These are phyloP conservation scores for Setomelanomma holmii DNA, from an alignment of 2,329 filamentous ascomycete species.

Conservation along the genomic window DNA sequence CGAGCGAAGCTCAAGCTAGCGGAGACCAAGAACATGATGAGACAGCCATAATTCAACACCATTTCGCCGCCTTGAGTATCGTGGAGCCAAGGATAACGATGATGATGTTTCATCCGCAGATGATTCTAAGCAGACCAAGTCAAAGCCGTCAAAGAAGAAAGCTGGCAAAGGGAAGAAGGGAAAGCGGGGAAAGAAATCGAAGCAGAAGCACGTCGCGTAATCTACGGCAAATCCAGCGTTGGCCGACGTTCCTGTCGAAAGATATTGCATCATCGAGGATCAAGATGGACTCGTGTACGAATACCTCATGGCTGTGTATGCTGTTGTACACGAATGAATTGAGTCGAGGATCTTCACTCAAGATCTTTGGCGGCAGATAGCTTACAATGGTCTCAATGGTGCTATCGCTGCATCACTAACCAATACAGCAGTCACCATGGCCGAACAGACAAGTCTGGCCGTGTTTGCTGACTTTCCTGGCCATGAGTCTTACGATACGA, in stretches of 20 bases:
- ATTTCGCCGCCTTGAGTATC: constrained; percentile 19
- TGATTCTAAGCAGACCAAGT: constrained; percentile 11
- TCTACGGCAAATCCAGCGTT: constrained; percentile 21
- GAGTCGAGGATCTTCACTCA: constrained; percentile 53
- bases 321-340: constrained; percentile 48
- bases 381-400: constrained; percentile 55
- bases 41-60: constrained; percentile 19
- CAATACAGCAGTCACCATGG: constrained; percentile 52
- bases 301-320: constrained; percentile 55
- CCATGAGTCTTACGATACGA: constrained; percentile 53
- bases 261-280: constrained; percentile 54
- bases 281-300: constrained; percentile 48
- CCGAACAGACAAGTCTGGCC: constrained; percentile 47
- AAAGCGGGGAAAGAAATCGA: constrained; percentile 34
- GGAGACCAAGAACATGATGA: constrained; percentile 15
- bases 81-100: constrained; percentile 3
- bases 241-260: constrained; percentile 54
- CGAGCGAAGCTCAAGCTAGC: constrained; percentile 10
- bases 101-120: constrained; percentile 12
- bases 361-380: constrained; percentile 53
- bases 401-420: constrained; percentile 56
- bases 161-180: constrained; percentile 35
- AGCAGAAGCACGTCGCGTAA: constrained; percentile 26
- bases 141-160: constrained; percentile 26
- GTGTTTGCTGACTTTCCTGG: constrained; percentile 58